phyloP scores from a whole-genome alignment of 169 alveolate species.

The Miamiensis avidus region DNA sequence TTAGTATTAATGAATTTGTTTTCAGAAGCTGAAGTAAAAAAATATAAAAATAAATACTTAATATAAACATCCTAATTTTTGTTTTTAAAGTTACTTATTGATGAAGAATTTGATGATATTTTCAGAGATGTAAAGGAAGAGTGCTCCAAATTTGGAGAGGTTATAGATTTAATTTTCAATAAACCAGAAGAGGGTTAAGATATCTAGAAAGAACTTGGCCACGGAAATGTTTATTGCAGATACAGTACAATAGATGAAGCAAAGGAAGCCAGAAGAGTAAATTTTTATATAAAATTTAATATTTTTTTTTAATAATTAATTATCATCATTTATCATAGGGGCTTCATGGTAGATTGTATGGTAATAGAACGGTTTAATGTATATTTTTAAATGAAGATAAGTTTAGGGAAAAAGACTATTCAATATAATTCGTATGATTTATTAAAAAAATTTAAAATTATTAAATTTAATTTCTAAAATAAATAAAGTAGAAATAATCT shows the following conservation, averaged over 20 bases:
- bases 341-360: neutral
- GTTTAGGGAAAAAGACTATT: neutral
- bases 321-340: neutral
- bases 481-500: too few species aligned
- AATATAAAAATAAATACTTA: too few species aligned
- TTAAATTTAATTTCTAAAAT: too few species aligned
- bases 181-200: neutral
- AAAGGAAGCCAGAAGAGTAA: conserved; percentile 59
- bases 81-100: neutral
- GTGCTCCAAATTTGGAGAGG: conserved; percentile 55
- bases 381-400: neutral
- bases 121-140: conserved; percentile 65
- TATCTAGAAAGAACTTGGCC: conserved; percentile 22
- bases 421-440: too few species aligned
- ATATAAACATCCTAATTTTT: too few species aligned
- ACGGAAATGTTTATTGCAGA: conserved; percentile 69
- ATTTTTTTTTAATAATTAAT: too few species aligned
- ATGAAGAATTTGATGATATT: conserved; percentile 60
- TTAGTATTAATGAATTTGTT: neutral
- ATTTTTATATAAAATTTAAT: conserved; percentile 38
- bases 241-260: conserved; percentile 52
- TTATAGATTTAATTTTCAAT: conserved; percentile 62
- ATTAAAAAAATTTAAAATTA: too few species aligned
- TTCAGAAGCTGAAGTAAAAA: neutral
- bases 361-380: neutral